A percentile compares a stretch with the other conserved stretches of the same genome.
phyloP scores from a whole-genome alignment of 2,329 filamentous ascomycete species.

The Plectosphaerella cucumerina region DNA sequence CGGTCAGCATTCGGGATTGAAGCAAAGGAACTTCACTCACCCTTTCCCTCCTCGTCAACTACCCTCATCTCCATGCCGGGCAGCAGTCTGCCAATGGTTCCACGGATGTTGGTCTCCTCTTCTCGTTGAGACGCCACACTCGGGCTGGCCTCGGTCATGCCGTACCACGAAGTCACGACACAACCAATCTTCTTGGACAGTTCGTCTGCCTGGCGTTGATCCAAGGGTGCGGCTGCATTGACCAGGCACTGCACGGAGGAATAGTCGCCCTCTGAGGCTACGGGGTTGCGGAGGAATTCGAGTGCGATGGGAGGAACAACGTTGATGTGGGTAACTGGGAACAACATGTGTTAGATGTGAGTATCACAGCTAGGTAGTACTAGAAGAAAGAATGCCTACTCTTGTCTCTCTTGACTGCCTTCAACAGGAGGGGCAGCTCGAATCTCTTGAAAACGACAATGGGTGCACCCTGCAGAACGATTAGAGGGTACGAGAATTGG shows the following conservation, averaged over 20 bases:
- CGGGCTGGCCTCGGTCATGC: constrained; percentile 11
- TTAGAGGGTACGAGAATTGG: not conserved
- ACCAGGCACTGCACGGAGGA: constrained; percentile 14
- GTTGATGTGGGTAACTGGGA: constrained; percentile 8
- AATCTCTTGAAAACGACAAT: constrained; percentile 10
- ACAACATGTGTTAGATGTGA: not conserved
- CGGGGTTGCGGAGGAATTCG: constrained; percentile 7
- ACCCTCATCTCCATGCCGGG: constrained; percentile 7
- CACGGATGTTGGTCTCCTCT: constrained; percentile 1
- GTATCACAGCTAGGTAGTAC: too few species aligned
- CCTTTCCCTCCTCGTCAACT: constrained; percentile 5
- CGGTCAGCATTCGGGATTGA: not conserved
- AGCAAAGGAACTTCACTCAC: not conserved
- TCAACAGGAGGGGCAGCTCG: constrained; percentile 1
- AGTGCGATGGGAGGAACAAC: constrained; percentile 8
- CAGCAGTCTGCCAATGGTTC: constrained; percentile 6
- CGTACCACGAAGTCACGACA: constrained; percentile 13
- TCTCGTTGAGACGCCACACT: constrained; percentile 8
- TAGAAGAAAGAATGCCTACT: constrained; percentile 1
- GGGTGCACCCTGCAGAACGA: constrained; percentile 5
- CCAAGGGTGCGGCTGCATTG: constrained; percentile 15
- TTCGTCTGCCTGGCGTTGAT: constrained; percentile 5
- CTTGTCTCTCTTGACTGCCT: constrained; percentile 3
- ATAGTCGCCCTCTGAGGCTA: constrained; percentile 1
- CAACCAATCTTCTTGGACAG: constrained; percentile 5